Base-by-base conservation (phyloP, 495 filamentous ascomycete genomes). In the Endocarpon pusillum region DNA sequence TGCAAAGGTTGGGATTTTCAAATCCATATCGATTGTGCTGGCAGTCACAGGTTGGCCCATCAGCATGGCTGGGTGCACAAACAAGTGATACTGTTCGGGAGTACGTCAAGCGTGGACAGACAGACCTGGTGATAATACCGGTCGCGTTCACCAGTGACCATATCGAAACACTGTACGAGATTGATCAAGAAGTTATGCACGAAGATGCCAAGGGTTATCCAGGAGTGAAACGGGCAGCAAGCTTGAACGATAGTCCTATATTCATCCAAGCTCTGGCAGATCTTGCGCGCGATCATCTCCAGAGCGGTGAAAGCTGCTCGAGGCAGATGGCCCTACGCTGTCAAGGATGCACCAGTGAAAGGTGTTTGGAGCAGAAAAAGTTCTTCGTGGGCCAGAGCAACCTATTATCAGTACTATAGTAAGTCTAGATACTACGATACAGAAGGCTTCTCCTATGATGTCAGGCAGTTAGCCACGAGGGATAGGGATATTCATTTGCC, bases 111-210 rank as follows among this genome's bases (percentile, higher is more conserved):
- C 83, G 89, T 50, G 87, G 85, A 2, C 78, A 93, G 49, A 87
- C 77, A 19, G 82, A 99, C 47, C 61, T 99, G 19, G 64, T 94
- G 4, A 65, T 99, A 3, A 84, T 99, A 39, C 91, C 91, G 1
- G 89, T 99, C 38, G 91, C 91, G 7, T 99, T 99, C 48, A 99
- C 91, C 1, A 89, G 81, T 33, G 91, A 99, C 45, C 91, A 99
- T 47, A 99, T 99, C 43, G 91, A 99, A 56, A 99, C 91, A 2
- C 65, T 99, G 2, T 93, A 78, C 50, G 91, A 99, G 59, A 63
- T 99, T 31, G 91, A 99, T 48, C 66, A 85, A 39, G 91, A 99
- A 53, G 81, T 99, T 22, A 96, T 96, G 47, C 76, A 83, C 21
- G 86, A 92, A 45, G n/a, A n/a, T n/a, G n/a, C n/a, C n/a, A 79